Evolutionary conservation across 306 rosid species (phyloP), one percentile per base, ranked within the genome.

Genomic region (Trifolium fragiferum): DNA sequence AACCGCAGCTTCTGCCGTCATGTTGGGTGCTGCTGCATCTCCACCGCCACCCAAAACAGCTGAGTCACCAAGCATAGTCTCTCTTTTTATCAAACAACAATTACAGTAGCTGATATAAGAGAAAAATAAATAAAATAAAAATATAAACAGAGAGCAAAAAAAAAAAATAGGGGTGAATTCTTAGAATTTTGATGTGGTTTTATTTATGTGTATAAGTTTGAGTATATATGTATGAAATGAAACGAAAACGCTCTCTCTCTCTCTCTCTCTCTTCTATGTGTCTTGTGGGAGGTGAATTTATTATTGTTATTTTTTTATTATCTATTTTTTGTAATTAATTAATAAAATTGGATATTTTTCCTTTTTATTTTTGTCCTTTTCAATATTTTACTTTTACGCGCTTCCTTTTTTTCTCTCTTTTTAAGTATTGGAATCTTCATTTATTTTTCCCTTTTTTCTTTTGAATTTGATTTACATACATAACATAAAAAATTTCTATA

Each of bases 1-100:
- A 0, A 65, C 55, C 0, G 51, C 79, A 0, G 6, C 72, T n/a
- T 21, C 63, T n/a, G 62, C 78, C 16, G 69, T 75, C 84, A 75
- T 61, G 0, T 69, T 62, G 23, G 12, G 18, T 5, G 32, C 79
- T 82, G 54, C 79, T 33, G 82, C 85, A 40, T 82, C 90, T 30
- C 72, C 87, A 1, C 71, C 80, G 2, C 76, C 80, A 1, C 86
- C 83, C 27, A 86, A 49, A 30, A 72, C 80, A 64, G 82, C 68
- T 7, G 96, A 83, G 83, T 87, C 95, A 62, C 91, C 95, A 44
- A 87, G 88, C 97, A 91, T 91, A 84, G 82, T 67, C 66, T 63
- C 44, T 54, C 33, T 83, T 59, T 57, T 37, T 64, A 62, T 5
- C 35, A 49, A 65, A 70, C 76, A 81, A 76, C 85, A 86, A 85